Conservation (phyloP, 257 asterid genomes). For the Mentha longifolia region DNA sequence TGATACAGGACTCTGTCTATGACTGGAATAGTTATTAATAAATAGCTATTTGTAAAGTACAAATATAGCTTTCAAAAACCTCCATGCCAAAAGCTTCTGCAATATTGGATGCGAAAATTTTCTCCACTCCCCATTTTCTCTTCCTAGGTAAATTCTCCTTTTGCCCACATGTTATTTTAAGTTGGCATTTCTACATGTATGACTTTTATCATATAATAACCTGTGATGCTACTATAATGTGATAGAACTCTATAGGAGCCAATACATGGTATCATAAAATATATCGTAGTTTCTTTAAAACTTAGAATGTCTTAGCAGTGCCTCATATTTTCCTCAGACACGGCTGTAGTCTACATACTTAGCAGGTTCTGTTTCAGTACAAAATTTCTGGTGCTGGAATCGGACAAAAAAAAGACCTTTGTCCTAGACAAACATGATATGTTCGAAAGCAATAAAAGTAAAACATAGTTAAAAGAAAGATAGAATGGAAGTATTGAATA, state of each 20-base stretch:
- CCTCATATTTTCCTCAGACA: not conserved
- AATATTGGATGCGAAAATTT: not conserved
- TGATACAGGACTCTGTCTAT: not conserved
- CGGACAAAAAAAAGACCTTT: too few species aligned
- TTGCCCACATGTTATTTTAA: not conserved
- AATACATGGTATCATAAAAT: too few species aligned
- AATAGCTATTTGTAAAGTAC: too few species aligned
- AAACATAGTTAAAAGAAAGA: not conserved
- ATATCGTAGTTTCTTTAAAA: too few species aligned
- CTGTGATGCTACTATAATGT: not conserved
- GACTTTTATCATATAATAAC: not conserved
- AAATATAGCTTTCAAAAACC: not conserved
- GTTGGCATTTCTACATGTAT: not conserved
- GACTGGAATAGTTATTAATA: not conserved
- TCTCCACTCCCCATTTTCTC: not conserved
- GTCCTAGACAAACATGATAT: too few species aligned
- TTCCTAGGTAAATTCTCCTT: not conserved
- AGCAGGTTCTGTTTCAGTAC: not conserved
- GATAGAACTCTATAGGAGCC: not conserved
- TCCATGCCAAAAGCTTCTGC: too few species aligned
- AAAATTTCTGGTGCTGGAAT: not conserved
- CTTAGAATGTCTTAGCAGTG: not conserved
- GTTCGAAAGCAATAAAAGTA: slow-evolving; percentile 8
- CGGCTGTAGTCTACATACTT: not conserved
- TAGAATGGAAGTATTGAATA: not conserved